Evolutionary conservation across 495 filamentous ascomycete genomes (phyloP).

Genomic region (Talaromyces liani): DNA sequence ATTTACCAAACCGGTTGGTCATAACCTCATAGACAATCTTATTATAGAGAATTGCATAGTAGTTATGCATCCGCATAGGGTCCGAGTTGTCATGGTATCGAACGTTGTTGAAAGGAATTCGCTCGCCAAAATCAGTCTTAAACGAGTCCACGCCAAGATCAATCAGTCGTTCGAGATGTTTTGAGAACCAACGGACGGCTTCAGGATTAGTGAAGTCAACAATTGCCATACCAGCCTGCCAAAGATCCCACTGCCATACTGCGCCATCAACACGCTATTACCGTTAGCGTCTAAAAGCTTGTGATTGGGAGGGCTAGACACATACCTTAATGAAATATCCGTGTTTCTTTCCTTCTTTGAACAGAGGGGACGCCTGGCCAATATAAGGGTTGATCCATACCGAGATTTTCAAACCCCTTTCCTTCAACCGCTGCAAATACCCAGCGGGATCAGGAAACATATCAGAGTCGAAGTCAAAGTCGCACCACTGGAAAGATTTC

Average conservation of each 20-base stretch:
- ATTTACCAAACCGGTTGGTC: slow-evolving; percentile 45
- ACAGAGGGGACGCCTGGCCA: slow-evolving; percentile 58
- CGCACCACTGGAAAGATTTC: slow-evolving; percentile 63
- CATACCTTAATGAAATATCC: slow-evolving; percentile 58
- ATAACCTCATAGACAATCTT: slow-evolving; percentile 58
- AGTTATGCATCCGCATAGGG: slow-evolving; percentile 64
- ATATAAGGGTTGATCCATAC: slow-evolving; percentile 71
- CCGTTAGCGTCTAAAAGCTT: background rate
- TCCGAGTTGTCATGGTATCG: slow-evolving; percentile 50
- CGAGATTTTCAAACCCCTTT: slow-evolving; percentile 53
- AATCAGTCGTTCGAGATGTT: slow-evolving; percentile 52
- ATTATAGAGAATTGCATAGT: slow-evolving; percentile 65
- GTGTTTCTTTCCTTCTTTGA: slow-evolving; percentile 54
- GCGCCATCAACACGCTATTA: slow-evolving; percentile 53
- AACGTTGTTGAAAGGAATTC: slow-evolving; percentile 55
- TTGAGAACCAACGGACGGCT: slow-evolving; percentile 52
- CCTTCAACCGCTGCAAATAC: slow-evolving; percentile 53
- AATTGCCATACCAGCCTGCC: slow-evolving; percentile 69
- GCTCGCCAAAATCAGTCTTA: slow-evolving; percentile 72
- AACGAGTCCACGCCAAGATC: slow-evolving; percentile 60
- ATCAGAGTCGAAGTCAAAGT: slow-evolving; percentile 63
- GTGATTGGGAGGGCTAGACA: background rate
- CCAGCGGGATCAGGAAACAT: slow-evolving; percentile 61
- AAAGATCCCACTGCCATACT: slow-evolving; percentile 67
- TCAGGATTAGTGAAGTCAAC: slow-evolving; percentile 68